These are phyloP conservation scores for Chalaropsis thielavioides DNA, from an alignment of 2,329 filamentous ascomycete genomes.

Conservation along the genomic window DNA sequence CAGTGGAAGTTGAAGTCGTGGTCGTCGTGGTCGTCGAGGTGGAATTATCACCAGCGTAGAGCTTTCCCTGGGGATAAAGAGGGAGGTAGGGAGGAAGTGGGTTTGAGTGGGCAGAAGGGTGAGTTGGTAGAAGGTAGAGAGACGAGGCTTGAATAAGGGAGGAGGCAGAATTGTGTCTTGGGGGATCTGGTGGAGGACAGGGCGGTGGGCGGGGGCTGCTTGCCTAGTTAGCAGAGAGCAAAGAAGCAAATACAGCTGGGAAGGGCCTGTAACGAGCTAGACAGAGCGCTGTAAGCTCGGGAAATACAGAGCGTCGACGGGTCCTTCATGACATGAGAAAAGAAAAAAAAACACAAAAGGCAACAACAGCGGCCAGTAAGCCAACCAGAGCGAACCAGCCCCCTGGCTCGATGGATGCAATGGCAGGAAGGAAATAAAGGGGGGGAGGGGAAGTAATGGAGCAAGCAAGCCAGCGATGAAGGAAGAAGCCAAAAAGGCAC, in stretches of 20 bases:
- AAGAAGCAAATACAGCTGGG: constrained; percentile 7
- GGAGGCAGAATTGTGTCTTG: neutral
- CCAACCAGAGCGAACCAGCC: neutral
- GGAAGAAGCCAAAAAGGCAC: constrained; percentile 15
- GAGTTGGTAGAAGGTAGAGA: neutral
- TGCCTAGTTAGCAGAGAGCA: constrained; percentile 2
- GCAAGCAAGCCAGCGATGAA: constrained; percentile 8
- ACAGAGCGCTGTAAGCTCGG: neutral
- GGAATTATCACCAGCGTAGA: constrained; percentile 18
- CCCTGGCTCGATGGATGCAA: neutral
- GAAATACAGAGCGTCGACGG: neutral
- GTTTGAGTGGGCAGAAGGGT: constrained; percentile 2
- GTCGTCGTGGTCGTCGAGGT: constrained; percentile 14
- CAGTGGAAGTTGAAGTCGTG: constrained; percentile 3
- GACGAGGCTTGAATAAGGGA: too few relatives aligned
- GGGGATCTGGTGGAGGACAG: neutral
- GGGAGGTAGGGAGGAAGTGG: constrained; percentile 10
- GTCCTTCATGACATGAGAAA: neutral
- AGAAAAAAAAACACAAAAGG: neutral
- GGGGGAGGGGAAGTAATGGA: constrained; percentile 8
- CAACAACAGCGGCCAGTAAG: neutral
- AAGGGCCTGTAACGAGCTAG: neutral
- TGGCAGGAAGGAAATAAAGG: constrained; percentile 17
- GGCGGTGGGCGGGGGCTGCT: neutral
- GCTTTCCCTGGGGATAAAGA: constrained; percentile 12